Evolutionary conservation across 108 stramenopile species (phyloP), one percentile per base, ranked within the genome.

Genomic region (Nitzschia inconspicua): DNA sequence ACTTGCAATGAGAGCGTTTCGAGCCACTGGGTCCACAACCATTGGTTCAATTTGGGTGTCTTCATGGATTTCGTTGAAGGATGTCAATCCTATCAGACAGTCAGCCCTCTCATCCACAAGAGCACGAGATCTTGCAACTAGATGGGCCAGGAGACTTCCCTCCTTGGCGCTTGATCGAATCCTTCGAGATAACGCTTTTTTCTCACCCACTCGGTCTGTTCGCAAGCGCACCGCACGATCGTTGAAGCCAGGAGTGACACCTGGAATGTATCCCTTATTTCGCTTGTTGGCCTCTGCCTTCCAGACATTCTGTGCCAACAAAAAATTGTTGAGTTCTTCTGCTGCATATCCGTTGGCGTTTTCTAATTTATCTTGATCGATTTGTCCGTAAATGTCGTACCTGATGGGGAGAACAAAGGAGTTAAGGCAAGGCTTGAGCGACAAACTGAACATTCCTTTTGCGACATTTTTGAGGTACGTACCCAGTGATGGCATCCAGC

Each of bases 41-140:
- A 36, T 53, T 35, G 74, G 74, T 40, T 75, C 74, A 7, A 68
- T 57, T 32, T 68, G 66, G 13, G 74, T 73, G 44, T 76, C 75
- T 37, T 76, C 75, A 35, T 76, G 75, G 68, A 68, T 70, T 34
- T 76, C 75, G 55, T 76, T 78, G 47, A 78, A 73, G 14, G 71
- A 74, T 30, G 65, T 74, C 13, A 78, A 54, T 28, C 73, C 10
- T 2, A 77, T 32, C 28, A 77, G 19, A 18, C 51, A 34, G 37
- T 68, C 66, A 2, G 71, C 47, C 13, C 24, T 24, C 3, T 29
- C 30, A 55, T 77, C 76, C 10, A 62, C 52, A 31, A 73, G 47
- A 1, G 47, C 34, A 2, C 56, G 26, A 3, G 76, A 60, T 40
- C 65, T 37, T 19, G 28, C 18, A 22, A 77, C 22, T 43, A 51